Percentiles rank a stretch among this genome's conserved stretches.
Evolutionary conservation across 2,329 filamentous ascomycete genomes (phyloP).

Genomic region (Penicillium sp.): DNA sequence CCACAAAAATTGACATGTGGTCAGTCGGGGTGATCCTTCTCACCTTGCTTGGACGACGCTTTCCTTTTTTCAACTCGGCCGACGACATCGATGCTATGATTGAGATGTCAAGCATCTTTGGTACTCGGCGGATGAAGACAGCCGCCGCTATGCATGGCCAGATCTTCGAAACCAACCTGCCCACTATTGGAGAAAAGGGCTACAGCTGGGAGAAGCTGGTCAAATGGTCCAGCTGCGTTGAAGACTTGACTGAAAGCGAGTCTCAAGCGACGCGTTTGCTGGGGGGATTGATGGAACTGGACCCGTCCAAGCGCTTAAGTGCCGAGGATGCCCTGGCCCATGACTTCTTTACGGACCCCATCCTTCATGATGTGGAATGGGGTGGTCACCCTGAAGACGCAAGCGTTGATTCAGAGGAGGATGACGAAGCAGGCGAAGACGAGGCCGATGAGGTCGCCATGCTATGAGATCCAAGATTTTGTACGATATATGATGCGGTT

Average conservation of each 20-base stretch:
- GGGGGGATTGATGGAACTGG: conserved; percentile 51
- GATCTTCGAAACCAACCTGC: conserved; percentile 90
- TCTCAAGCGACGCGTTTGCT: conserved; percentile 53
- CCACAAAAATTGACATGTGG: conserved; percentile 94
- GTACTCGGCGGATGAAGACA: conserved; percentile 79
- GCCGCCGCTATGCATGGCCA: conserved; percentile 86
- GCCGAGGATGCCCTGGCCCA: conserved; percentile 53
- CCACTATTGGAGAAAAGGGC: conserved; percentile 83
- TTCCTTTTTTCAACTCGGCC: conserved; percentile 98
- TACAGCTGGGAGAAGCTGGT: conserved; percentile 93
- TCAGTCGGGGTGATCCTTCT: conserved; percentile 94
- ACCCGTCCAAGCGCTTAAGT: conserved; percentile 50
- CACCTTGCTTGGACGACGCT: conserved; percentile 89
- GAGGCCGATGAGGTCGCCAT: conserved; percentile 50
- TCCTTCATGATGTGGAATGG: conserved; percentile 49
- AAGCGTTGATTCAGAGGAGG: conserved; percentile 43
- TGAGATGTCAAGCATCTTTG: conserved; percentile 95
- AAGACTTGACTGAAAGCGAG: conserved; percentile 59
- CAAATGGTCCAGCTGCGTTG: conserved; percentile 87
- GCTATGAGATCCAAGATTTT: conserved; percentile 35
- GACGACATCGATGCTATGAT: conserved; percentile 98
- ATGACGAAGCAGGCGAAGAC: conserved; percentile 40
- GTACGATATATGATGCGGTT: conserved; percentile 32
- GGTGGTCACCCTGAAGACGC: conserved; percentile 46
- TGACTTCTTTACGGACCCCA: conserved; percentile 52